These are phyloP conservation scores for Penicillium subrubescens DNA, from an alignment of 495 filamentous ascomycete genomes.

Conservation along the genomic window DNA sequence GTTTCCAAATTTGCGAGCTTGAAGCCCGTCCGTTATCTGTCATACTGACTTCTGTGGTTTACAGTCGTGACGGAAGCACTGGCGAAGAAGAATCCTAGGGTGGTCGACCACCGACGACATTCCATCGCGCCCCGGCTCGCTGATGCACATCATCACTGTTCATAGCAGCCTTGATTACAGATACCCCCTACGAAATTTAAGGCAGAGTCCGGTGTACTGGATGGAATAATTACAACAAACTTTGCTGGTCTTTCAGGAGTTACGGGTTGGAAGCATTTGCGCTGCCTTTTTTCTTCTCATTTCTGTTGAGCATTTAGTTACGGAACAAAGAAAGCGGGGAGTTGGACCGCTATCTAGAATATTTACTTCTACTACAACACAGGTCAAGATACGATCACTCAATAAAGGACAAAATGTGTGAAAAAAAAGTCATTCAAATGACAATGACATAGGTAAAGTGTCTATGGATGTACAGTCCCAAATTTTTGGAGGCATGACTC, in stretches of 20 bases:
- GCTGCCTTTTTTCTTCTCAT: constrained; percentile 9
- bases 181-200: constrained; percentile 19
- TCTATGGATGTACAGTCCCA: constrained; percentile 29
- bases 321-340: constrained; percentile 15
- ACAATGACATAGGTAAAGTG: constrained; percentile 11
- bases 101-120: constrained; percentile 12
- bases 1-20: too few relatives aligned
- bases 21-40: not conserved
- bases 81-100: constrained; percentile 47
- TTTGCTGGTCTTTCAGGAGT: constrained; percentile 26
- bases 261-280: constrained; percentile 32
- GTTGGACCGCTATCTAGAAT: constrained; percentile 8
- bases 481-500: constrained; percentile 26
- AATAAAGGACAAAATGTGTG: not conserved
- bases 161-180: constrained; percentile 8
- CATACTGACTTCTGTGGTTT: constrained; percentile 11
- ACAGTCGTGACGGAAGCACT: constrained; percentile 53
- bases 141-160: constrained; percentile 3
- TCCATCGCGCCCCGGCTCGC: not conserved
- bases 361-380: not conserved
- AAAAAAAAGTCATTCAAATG: constrained; percentile 16
- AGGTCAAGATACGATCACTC: not conserved
- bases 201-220: not conserved
- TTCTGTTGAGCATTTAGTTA: constrained; percentile 18
- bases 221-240: constrained; percentile 1